phyloP scores from a whole-genome alignment of 2,329 filamentous ascomycete genomes.

The Claviceps capensis region DNA sequence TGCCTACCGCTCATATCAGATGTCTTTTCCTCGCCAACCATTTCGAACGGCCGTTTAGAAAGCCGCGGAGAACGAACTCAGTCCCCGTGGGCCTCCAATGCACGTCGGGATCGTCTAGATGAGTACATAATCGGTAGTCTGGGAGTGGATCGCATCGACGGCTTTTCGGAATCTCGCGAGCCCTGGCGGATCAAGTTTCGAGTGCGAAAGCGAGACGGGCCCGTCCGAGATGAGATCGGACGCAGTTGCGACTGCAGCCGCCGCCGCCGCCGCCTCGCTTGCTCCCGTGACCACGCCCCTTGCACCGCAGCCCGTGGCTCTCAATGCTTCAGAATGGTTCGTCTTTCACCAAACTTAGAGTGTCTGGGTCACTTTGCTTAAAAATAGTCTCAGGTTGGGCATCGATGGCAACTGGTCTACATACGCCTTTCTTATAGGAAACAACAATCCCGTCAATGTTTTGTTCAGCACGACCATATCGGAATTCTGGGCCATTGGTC shows the following conservation, averaged over 20 bases:
- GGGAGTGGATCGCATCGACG: background rate
- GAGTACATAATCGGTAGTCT: background rate
- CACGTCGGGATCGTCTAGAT: background rate
- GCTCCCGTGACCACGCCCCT: background rate
- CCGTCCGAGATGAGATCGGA: slow-evolving; percentile 4
- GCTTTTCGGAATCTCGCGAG: background rate
- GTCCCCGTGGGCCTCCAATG: slow-evolving; percentile 1
- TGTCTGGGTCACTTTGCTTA: background rate
- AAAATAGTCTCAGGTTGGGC: slow-evolving; percentile 35
- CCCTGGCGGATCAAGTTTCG: background rate
- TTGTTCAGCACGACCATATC: slow-evolving; percentile 53
- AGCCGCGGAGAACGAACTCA: background rate
- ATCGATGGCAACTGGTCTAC: slow-evolving; percentile 62
- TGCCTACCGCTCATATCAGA: background rate
- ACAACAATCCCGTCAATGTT: slow-evolving; percentile 23
- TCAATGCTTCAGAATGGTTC: slow-evolving; percentile 13
- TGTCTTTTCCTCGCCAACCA: background rate
- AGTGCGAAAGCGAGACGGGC: background rate
- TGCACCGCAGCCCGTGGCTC: slow-evolving; percentile 8
- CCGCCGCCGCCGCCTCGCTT: slow-evolving; percentile 3
- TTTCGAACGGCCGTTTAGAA: slow-evolving; percentile 1
- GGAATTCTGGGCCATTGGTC: slow-evolving; percentile 55
- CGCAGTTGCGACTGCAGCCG: slow-evolving; percentile 3
- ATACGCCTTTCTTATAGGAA: slow-evolving; percentile 40
- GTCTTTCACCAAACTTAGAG: background rate